Base-by-base conservation (phyloP, 306 rosid genomes). In the Acacia acuminata region DNA sequence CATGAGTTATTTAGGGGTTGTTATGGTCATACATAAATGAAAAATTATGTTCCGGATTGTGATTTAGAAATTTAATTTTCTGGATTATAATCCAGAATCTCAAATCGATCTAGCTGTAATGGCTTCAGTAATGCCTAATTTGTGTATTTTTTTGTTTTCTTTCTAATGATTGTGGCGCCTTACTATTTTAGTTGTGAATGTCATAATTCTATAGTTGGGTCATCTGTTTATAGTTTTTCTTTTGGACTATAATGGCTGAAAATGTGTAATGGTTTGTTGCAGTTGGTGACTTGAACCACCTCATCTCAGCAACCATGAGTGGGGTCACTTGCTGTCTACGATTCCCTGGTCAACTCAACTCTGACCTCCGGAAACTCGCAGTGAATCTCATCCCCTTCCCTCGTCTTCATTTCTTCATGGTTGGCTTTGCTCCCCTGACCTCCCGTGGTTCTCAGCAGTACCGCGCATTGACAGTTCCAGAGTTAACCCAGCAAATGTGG, bases 271-370 rank as follows among this genome's bases (percentile, higher is more conserved):
- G 51, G 65, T 64, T 61, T 67, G 78, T 80, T 84, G 82, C 88
- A 89, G 92, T 89, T 82, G 92, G 92, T 56, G 92, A 89, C 80
- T 81, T 89, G 84, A 89, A 89, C 84, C 92, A 86, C 79, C 70
- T 89, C 81, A 89, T 89, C 85, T 89, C 92, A 9, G 92, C 92
- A 13, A 89, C 92, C 77, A 89, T 89, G 92, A 89, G 92, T 84
- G 92, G 92, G 11, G 92, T 89, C 60, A 89, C 92, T 50, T 89
- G 92, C 86, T 86, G 92, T 77, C 88, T 89, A 74, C 86, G 92
- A 40, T 89, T 89, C 86, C 92, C 92, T 0, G 90, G 92, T 71
- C 92, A 89, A 66, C 90, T 89, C 61, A 89, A 89, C 86, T 89
- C 92, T 71, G 92, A 89, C 81, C 87, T 89, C 51, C 70, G 90